Conservation (phyloP, 805 yeast species). For the Komagataella pseudopastoris region DNA sequence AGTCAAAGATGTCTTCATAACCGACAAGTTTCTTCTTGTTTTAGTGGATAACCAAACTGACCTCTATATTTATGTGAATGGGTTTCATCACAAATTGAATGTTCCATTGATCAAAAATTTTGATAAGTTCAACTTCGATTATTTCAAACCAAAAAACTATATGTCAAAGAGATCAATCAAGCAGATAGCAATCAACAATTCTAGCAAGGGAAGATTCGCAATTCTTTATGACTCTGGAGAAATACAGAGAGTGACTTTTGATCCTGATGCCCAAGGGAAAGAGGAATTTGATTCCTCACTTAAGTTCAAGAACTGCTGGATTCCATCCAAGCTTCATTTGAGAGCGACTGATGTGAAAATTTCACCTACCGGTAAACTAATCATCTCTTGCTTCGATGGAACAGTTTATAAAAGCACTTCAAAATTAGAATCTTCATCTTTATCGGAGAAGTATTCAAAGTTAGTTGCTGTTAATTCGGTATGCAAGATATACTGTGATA, state of each 20-base stretch:
- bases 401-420: slow-evolving; percentile 38
- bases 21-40: slow-evolving; percentile 51
- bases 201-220: slow-evolving; percentile 23
- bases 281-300: slow-evolving; percentile 24
- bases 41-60: slow-evolving; percentile 26
- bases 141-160: slow-evolving; percentile 33
- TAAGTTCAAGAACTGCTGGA: slow-evolving; percentile 44
- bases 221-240: slow-evolving; percentile 50
- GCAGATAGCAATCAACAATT: slow-evolving; percentile 17
- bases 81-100: slow-evolving; percentile 37
- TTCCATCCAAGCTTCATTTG: slow-evolving; percentile 41
- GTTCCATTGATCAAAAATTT: slow-evolving; percentile 18
- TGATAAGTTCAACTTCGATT: slow-evolving; percentile 32
- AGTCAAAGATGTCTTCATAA: slow-evolving; percentile 44
- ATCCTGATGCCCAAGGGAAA: slow-evolving; percentile 14
- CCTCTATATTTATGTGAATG: slow-evolving; percentile 46
- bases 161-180: slow-evolving; percentile 22
- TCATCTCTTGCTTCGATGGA: slow-evolving; percentile 60
- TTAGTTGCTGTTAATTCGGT: slow-evolving; percentile 41
- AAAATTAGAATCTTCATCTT: slow-evolving; percentile 10
- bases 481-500: slow-evolving; percentile 54
- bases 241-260: slow-evolving; percentile 24
- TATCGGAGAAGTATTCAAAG: slow-evolving; percentile 14
- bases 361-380: slow-evolving; percentile 52
- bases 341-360: slow-evolving; percentile 56